A percentile compares a stretch with the other conserved stretches of the same genome.
Evolutionary conservation across 2,329 filamentous ascomycete species (phyloP).

Genomic region (Fusarium sp.): DNA sequence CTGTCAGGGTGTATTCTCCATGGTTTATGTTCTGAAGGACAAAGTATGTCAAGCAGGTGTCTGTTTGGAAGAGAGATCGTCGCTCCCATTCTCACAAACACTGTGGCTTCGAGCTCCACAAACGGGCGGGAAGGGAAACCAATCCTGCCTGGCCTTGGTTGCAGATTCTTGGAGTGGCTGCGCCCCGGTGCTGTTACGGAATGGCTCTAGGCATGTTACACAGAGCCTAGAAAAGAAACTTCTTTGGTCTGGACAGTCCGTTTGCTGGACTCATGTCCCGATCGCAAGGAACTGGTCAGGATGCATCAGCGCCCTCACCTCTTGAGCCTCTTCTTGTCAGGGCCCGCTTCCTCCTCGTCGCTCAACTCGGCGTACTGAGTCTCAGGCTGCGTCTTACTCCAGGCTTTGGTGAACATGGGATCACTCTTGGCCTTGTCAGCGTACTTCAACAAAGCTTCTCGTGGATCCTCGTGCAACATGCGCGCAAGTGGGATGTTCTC

Average conservation of each 20-base stretch:
- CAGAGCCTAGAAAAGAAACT: slow-evolving; percentile 14
- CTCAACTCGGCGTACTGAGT: slow-evolving; percentile 91
- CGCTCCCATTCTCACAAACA: background rate
- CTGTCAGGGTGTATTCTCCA: slow-evolving; percentile 2
- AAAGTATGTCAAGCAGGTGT: background rate
- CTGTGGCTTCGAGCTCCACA: slow-evolving; percentile 20
- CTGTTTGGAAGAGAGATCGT: background rate
- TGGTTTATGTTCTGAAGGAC: background rate
- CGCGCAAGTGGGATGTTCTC: slow-evolving; percentile 89
- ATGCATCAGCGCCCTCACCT: slow-evolving; percentile 54
- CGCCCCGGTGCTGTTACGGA: slow-evolving; percentile 26
- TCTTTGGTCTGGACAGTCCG: slow-evolving; percentile 14
- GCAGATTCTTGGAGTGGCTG: slow-evolving; percentile 8
- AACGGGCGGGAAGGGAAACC: background rate
- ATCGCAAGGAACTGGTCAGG: slow-evolving; percentile 7
- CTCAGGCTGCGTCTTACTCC: slow-evolving; percentile 90
- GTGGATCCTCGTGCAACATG: slow-evolving; percentile 96
- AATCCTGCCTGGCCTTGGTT: background rate
- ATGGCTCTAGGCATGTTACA: slow-evolving; percentile 30
- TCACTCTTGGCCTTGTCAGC: slow-evolving; percentile 93
- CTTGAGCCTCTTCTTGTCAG: slow-evolving; percentile 74
- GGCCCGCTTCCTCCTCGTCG: slow-evolving; percentile 81
- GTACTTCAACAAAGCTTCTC: slow-evolving; percentile 94
- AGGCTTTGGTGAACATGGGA: slow-evolving; percentile 93
- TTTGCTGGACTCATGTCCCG: slow-evolving; percentile 14